Base-by-base conservation (phyloP, 257 asterid species). In the Salvia hispanica region DNA sequence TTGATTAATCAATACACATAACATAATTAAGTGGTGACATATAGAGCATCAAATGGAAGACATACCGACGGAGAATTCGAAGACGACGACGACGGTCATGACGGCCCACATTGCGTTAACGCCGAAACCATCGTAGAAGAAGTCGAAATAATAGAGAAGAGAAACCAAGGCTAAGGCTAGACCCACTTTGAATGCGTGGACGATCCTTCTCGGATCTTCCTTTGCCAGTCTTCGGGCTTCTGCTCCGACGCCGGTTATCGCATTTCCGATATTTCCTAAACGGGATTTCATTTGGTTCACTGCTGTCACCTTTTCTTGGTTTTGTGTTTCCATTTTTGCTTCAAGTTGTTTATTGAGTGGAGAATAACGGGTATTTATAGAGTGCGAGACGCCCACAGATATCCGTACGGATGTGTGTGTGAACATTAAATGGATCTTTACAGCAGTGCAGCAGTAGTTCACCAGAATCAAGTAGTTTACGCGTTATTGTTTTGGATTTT, bases 21-120 rank as follows among this genome's bases (percentile, higher is more conserved):
- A 34, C 21, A 18, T 25, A 25, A 25, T 25, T 2, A 25, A 25
- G 31, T 25, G 2, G 31, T 1, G 2, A 25, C 31, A 2, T 25
- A 25, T 25, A 25, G 1, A 25, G 31, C 31, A 2, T 25, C 31
- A 25, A 25, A 2, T 25, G 31, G 31, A 25, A 25, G 43, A 47
- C 76, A 18, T 77, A 78, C 83, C 81, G 2, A 78, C 79, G 5
- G 83, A 81, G 45, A 81, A 81, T 56, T 81, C 82, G 70, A 81
- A 81, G 15, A 81, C 77, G 14, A 75, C 80, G 28, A 81, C 77
- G 16, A 77, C 82, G 58, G 82, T 81, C 85, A 81, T 81, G 64
- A 81, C 82, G 67, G 82, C 82, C 85, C 80, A 81, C 82, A 81
- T 81, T 60, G 85, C 80, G 34, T 68, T 48, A 39, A 81, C 82